A percentile compares a stretch with the other conserved stretches of the same genome.
phyloP scores from a whole-genome alignment of 768 basidiomycete species.

The Gloeostereum incarnatum region DNA sequence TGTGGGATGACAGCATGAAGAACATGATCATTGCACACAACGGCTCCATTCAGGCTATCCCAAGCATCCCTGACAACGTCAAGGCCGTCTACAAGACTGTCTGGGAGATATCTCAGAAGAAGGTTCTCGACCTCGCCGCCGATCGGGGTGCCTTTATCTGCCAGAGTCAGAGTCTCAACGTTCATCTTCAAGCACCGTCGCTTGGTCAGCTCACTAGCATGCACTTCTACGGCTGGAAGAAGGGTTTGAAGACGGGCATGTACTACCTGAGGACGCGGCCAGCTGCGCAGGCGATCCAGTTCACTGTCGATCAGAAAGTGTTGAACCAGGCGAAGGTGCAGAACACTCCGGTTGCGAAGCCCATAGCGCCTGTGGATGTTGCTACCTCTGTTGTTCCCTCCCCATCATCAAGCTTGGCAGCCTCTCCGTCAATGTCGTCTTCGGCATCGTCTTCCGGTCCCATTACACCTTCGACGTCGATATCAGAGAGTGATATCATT shows the following conservation, averaged over 20 bases:
- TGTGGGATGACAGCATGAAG: slow-evolving; percentile 99
- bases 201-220: slow-evolving; percentile 89
- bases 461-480: slow-evolving; percentile 17
- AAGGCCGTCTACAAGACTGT: slow-evolving; percentile 99
- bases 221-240: slow-evolving; percentile 99
- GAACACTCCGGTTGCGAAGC: slow-evolving; percentile 13
- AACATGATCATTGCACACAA: slow-evolving; percentile 98
- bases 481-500: slow-evolving; percentile 14
- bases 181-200: slow-evolving; percentile 86
- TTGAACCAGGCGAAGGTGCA: slow-evolving; percentile 57
- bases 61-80: slow-evolving; percentile 79
- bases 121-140: slow-evolving; percentile 95
- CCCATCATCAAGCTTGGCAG: slow-evolving; percentile 17
- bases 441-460: slow-evolving; percentile 9
- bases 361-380: slow-evolving; percentile 6
- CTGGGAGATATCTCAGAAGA: slow-evolving; percentile 99
- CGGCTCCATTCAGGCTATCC: slow-evolving; percentile 82
- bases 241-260: slow-evolving; percentile 98
- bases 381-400: slow-evolving; percentile 20
- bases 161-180: slow-evolving; percentile 90
- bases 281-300: slow-evolving; percentile 93
- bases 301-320: slow-evolving; percentile 83
- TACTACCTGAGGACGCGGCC: slow-evolving; percentile 94
- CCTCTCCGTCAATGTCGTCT: slow-evolving; percentile 11
- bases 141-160: slow-evolving; percentile 98